Evolutionary conservation across 352 stramenopile species (phyloP), one percentile per base, ranked within the genome.

Genomic region (Pythium chondricola): DNA sequence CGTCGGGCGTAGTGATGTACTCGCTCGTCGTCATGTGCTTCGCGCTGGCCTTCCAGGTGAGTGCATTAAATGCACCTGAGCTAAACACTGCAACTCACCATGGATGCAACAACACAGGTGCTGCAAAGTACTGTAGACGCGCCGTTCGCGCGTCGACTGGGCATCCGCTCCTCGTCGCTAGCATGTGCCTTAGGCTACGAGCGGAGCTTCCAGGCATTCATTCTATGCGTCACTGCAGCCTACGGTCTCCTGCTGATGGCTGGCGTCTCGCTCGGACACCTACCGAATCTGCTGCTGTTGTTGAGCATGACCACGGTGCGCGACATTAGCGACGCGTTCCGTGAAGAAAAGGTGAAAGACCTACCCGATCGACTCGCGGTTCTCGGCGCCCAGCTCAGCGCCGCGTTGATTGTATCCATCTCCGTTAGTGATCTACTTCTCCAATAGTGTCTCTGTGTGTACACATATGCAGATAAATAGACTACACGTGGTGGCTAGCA

Each of bases 61-160:
- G 50, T 29, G 11, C 5, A 20, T 20, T 36, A 8, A 26, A 5
- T 44, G 5, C 17, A 9, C 1, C 10, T 16, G 2, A 41, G 4
- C 14, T 17, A 4, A 39, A 4, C 20, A 8, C 2, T 13, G 2
- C 20, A 38, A 16, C 20, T 37, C 37, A 42, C 30, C 40, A 39
- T 42, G 39, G 2, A 18, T 42, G 9, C 33, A n/a, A 26, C 14
- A 29, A 20, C 24, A 38, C 36, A 85, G 49, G 56, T 92, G 17
- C 44, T 83, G 25, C 74, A 87, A 42, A 89, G 77, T 62, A 76
- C 74, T 27, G 63, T 63, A n/a, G 80, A 92, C 45, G 80, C 72
- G 25, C 80, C 80, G 22, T 86, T 89, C 51, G 67, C 65, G 39
- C 67, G 64, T n/a, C 73, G 77, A 22, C 74, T 87, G 51, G 71